Percentiles rank a stretch among this genome's conserved stretches.
Evolutionary conservation across 2,329 filamentous ascomycete genomes (phyloP).

Genomic region (Colletotrichum sansevieriae): DNA sequence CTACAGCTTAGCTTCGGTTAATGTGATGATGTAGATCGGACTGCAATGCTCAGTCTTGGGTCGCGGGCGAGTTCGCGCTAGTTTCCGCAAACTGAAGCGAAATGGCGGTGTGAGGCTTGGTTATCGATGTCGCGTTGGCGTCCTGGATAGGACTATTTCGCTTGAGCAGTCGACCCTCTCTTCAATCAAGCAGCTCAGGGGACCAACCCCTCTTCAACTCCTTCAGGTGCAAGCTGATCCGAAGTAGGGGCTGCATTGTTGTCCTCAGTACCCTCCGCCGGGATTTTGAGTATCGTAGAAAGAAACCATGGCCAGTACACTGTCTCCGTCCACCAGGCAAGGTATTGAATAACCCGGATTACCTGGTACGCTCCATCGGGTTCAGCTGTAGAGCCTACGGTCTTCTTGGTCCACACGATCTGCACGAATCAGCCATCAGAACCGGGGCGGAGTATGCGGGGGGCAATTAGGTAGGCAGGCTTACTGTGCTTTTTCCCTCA

Average conservation of each 20-base stretch:
- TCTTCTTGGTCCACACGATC: too few relatives aligned
- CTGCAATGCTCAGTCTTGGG: not conserved
- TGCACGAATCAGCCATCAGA: too few relatives aligned
- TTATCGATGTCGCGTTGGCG: not conserved
- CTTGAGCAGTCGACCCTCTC: not conserved
- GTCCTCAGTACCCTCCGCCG: not conserved
- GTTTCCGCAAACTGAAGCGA: not conserved
- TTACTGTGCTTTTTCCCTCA: too few relatives aligned
- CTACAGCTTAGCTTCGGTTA: not conserved
- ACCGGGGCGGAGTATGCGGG: too few relatives aligned
- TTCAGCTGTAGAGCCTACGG: too few relatives aligned
- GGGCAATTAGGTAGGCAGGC: too few relatives aligned
- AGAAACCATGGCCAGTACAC: too few relatives aligned
- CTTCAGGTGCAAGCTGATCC: not conserved
- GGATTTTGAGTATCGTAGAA: not conserved
- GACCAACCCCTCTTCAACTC: conserved; percentile 1
- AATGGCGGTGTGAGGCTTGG: not conserved
- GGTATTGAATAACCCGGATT: too few relatives aligned
- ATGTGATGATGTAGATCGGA: not conserved
- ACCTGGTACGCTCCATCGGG: too few relatives aligned
- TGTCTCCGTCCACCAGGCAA: too few relatives aligned
- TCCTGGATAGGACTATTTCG: not conserved
- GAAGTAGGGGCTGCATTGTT: not conserved
- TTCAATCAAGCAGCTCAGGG: conserved; percentile 1
- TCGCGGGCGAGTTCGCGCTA: not conserved